A percentile compares a stretch with the other conserved stretches of the same genome.
Evolutionary conservation across 2,329 filamentous ascomycete species (phyloP).

Genomic region (Aspergillus luchuensis): DNA sequence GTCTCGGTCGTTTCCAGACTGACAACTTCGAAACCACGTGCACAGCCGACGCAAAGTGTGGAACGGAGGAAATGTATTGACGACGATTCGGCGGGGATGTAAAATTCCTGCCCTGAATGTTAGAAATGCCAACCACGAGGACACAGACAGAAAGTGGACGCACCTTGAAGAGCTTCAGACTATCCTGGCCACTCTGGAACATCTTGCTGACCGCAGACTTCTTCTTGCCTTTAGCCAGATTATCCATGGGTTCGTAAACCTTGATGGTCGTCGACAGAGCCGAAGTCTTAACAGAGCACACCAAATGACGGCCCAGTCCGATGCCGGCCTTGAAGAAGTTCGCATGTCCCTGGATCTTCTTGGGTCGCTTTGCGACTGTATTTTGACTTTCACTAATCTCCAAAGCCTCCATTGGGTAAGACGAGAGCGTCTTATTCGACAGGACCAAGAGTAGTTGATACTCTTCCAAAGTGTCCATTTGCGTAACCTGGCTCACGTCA

Average conservation of each 20-base stretch:
- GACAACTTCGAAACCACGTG: conserved; percentile 94
- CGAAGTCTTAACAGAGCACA: conserved; percentile 94
- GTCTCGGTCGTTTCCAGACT: conserved; percentile 97
- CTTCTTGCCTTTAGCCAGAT: conserved; percentile 89
- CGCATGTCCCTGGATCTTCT: conserved; percentile 95
- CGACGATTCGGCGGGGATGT: conserved; percentile 96
- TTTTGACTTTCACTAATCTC: conserved; percentile 76
- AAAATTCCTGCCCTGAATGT: conserved; percentile 70
- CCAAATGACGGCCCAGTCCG: conserved; percentile 88
- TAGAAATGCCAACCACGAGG: conserved; percentile 10
- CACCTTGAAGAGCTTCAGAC: conserved; percentile 88
- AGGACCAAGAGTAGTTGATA: conserved; percentile 89
- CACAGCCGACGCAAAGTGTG: conserved; percentile 94
- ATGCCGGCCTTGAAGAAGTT: conserved; percentile 99
- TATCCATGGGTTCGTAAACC: conserved; percentile 97
- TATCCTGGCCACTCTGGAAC: conserved; percentile 90
- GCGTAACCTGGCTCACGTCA: conserved; percentile 83
- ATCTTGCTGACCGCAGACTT: conserved; percentile 95
- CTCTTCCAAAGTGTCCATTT: conserved; percentile 94
- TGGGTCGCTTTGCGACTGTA: conserved; percentile 77
- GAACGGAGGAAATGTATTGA: conserved; percentile 97
- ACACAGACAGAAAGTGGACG: conserved; percentile 13
- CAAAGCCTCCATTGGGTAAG: conserved; percentile 83
- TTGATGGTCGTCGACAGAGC: conserved; percentile 95
- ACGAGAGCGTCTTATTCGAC: conserved; percentile 88